Conservation (phyloP, 768 basidiomycete genomes). For the Lentinula aciculospora region DNA sequence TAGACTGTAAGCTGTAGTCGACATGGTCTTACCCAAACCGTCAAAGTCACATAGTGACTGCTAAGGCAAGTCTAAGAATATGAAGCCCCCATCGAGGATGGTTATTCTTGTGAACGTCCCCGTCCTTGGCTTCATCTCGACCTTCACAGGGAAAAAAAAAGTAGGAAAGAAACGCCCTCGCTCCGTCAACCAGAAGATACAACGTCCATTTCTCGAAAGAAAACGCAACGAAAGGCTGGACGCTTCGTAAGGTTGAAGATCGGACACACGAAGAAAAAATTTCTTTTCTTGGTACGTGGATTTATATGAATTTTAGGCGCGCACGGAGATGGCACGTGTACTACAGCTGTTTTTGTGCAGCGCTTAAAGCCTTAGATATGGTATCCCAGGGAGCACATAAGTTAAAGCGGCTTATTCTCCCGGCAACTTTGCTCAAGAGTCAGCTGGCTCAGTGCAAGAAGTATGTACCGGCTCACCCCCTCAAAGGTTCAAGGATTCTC, state of each 20-base stretch:
- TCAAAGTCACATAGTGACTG: slow-evolving; percentile 75
- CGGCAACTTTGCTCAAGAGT: background rate
- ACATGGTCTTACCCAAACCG: slow-evolving; percentile 81
- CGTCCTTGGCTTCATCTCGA: background rate
- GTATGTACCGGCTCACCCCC: background rate
- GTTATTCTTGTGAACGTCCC: slow-evolving; percentile 46
- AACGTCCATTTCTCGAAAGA: slow-evolving; percentile 56
- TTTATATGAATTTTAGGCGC: background rate
- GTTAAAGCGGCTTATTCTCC: no score
- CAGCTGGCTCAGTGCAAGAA: background rate
- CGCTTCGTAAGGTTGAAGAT: slow-evolving; percentile 60
- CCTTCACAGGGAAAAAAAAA: slow-evolving; percentile 17
- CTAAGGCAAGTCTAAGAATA: slow-evolving; percentile 75
- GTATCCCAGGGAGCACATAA: no score
- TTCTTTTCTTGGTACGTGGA: background rate
- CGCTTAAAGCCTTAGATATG: no score
- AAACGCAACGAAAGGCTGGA: slow-evolving; percentile 37
- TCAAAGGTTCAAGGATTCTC: background rate
- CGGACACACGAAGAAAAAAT: slow-evolving; percentile 51
- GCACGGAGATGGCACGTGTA: background rate
- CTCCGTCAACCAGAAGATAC: slow-evolving; percentile 71
- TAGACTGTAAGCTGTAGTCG: no score
- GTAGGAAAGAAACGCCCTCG: slow-evolving; percentile 42
- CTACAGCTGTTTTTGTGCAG: no score
- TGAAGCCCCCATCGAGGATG: slow-evolving; percentile 54